Evolutionary conservation across 2,329 filamentous ascomycete genomes (phyloP).

Genomic region (Pseudohalonectria lignicola): DNA sequence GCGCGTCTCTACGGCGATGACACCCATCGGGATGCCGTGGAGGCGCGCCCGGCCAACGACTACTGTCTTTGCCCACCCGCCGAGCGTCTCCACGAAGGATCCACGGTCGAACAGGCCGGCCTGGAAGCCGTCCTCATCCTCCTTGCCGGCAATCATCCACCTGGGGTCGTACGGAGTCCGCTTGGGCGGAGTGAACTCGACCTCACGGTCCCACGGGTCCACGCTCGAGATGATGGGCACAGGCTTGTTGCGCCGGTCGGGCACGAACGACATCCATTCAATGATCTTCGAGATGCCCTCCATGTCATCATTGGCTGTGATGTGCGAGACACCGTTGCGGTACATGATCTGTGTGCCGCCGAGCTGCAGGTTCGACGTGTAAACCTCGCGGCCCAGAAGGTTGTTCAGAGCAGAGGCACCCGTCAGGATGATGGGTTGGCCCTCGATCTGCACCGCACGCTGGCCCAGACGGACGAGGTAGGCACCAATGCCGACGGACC

Average conservation of each 20-base stretch:
- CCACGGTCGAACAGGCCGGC: conserved; percentile 91
- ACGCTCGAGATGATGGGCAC: conserved; percentile 82
- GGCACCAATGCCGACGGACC: conserved; percentile 97
- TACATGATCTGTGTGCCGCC: conserved; percentile 99
- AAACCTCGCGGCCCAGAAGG: conserved; percentile 92
- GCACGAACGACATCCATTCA: conserved; percentile 94
- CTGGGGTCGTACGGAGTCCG: conserved; percentile 87
- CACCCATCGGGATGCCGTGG: conserved; percentile 94
- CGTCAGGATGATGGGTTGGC: conserved; percentile 96
- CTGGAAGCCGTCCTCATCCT: conserved; percentile 77
- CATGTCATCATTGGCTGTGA: conserved; percentile 96
- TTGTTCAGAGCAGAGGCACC: conserved; percentile 98
- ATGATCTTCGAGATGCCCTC: conserved; percentile 97
- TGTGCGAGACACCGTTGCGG: conserved; percentile 98
- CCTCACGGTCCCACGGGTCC: conserved; percentile 87
- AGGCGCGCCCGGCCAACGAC: conserved; percentile 94
- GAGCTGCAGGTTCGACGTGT: conserved; percentile 97
- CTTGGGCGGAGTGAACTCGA: conserved; percentile 70
- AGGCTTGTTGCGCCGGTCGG: conserved; percentile 86
- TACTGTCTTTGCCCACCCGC: conserved; percentile 93
- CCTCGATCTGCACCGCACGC: conserved; percentile 97
- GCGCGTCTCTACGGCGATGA: conserved; percentile 92
- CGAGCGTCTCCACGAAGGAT: conserved; percentile 93
- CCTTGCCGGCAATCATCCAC: conserved; percentile 82
- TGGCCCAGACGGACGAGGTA: conserved; percentile 97